These are phyloP conservation scores for Sindora glabra DNA, from an alignment of 306 rosid genomes.

Conservation along the genomic window DNA sequence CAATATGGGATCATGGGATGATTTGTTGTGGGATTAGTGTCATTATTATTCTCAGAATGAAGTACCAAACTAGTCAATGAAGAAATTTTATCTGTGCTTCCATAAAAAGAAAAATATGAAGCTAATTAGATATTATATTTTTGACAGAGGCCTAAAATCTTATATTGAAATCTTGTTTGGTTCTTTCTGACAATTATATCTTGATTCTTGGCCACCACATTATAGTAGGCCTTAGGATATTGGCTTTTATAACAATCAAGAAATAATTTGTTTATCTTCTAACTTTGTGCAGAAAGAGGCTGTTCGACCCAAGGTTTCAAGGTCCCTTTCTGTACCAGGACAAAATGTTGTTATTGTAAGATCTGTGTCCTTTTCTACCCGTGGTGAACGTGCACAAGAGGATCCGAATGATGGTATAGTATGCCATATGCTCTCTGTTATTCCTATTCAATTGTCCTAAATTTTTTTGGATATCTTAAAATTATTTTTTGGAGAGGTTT, in stretches of 20 bases:
- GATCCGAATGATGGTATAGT: slow-evolving; percentile 61
- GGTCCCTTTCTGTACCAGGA: slow-evolving; percentile 85
- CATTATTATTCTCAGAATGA: no score
- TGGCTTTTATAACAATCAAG: background rate
- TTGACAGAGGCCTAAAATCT: no score
- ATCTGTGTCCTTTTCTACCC: slow-evolving; percentile 61
- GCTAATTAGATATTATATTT: slow-evolving; percentile 9
- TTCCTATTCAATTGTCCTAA: slow-evolving; percentile 9
- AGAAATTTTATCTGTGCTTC: background rate
- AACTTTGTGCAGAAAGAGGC: slow-evolving; percentile 59
- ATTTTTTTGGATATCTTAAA: background rate
- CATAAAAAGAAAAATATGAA: background rate
- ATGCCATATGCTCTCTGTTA: background rate
- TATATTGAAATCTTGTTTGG: background rate
- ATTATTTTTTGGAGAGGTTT: slow-evolving; percentile 1
- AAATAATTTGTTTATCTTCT: slow-evolving; percentile 6
- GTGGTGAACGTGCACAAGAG: slow-evolving; percentile 30
- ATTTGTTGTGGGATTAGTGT: no score
- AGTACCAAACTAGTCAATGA: no score
- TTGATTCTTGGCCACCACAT: slow-evolving; percentile 6
- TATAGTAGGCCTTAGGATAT: background rate
- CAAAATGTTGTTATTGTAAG: slow-evolving; percentile 70
- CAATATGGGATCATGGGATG: no score
- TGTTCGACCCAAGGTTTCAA: slow-evolving; percentile 54
- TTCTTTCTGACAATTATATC: slow-evolving; percentile 4